phyloP scores from a whole-genome alignment of 108 stramenopile species.

The Pelagomonas calceolata region DNA sequence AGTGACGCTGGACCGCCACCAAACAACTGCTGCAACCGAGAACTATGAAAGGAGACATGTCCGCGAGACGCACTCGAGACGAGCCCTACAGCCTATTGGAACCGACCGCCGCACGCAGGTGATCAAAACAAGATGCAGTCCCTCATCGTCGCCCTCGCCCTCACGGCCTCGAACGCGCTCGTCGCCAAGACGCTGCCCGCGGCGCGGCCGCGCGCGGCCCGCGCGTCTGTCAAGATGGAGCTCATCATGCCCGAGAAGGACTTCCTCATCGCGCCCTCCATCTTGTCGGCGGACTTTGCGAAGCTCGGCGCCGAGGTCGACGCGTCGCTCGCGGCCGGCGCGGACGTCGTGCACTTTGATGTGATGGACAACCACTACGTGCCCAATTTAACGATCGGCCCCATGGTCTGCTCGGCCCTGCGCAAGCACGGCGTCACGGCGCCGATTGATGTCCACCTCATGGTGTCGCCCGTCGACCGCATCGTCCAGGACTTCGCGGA shows the following conservation, averaged over 20 bases:
- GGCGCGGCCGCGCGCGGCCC: no score
- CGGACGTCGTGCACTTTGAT: conserved; percentile 97
- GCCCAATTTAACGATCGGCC: conserved; percentile 95
- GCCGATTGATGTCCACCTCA: conserved; percentile 96
- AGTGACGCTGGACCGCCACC: no score
- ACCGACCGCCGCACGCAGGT: no score
- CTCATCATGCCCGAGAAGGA: conserved; percentile 47
- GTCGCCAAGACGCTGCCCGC: no score
- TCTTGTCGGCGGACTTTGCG: conserved; percentile 96
- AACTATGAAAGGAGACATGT: no score
- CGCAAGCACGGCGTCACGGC: conserved; percentile 94
- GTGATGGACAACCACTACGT: conserved; percentile 99
- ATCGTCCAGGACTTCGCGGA: conserved; percentile 81
- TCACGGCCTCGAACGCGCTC: no score
- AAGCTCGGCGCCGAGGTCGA: conserved; percentile 90
- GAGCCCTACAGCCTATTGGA: no score
- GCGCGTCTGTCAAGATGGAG: neutral
- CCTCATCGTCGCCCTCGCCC: no score
- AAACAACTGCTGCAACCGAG: no score
- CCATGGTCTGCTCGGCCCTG: conserved; percentile 97
- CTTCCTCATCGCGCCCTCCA: conserved; percentile 95
- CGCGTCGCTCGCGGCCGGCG: conserved; percentile 89
- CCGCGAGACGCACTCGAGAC: no score
- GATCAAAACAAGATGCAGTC: no score
- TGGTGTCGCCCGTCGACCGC: conserved; percentile 88